Percentiles rank a stretch among this genome's conserved stretches.
Evolutionary conservation across 164 flowering plant genomes (phyloP).

Genomic region (Liquidambar formosana): DNA sequence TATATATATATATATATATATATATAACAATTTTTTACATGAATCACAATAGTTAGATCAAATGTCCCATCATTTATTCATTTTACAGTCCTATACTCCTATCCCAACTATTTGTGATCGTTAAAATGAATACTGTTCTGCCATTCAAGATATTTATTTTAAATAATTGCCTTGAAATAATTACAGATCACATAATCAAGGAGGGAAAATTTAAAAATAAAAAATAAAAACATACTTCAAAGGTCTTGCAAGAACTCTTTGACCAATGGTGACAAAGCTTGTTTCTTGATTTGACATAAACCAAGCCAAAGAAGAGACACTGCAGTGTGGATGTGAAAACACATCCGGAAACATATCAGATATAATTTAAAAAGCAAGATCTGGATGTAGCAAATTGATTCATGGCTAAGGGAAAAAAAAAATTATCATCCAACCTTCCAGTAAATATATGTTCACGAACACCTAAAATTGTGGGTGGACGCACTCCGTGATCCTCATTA

Average conservation of each 20-base stretch:
- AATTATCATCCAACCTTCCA: slow-evolving; percentile 69
- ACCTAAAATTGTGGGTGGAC: slow-evolving; percentile 90
- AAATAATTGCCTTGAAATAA: neutral
- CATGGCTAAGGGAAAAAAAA: neutral
- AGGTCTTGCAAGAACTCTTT: slow-evolving; percentile 95
- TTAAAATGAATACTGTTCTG: neutral
- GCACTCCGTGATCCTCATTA: slow-evolving; percentile 86
- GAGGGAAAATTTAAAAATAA: neutral
- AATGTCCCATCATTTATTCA: neutral
- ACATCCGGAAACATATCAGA: slow-evolving; percentile 19
- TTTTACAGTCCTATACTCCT: neutral
- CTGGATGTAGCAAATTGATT: neutral
- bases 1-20: neutral
- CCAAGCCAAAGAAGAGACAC: slow-evolving; percentile 99
- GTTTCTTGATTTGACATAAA: slow-evolving; percentile 99
- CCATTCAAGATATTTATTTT: neutral
- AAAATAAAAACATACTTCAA: slow-evolving; percentile 61
- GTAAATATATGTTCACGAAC: slow-evolving; percentile 97
- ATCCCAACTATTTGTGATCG: neutral
- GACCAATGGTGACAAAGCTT: slow-evolving; percentile 95
- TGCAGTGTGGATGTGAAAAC: slow-evolving; percentile 32
- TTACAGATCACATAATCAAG: neutral
- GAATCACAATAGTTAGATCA: neutral
- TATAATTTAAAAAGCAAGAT: neutral
- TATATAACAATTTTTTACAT: neutral